Base-by-base conservation (phyloP, 2,329 filamentous ascomycete species). In the Paecilomyces fulvus region DNA sequence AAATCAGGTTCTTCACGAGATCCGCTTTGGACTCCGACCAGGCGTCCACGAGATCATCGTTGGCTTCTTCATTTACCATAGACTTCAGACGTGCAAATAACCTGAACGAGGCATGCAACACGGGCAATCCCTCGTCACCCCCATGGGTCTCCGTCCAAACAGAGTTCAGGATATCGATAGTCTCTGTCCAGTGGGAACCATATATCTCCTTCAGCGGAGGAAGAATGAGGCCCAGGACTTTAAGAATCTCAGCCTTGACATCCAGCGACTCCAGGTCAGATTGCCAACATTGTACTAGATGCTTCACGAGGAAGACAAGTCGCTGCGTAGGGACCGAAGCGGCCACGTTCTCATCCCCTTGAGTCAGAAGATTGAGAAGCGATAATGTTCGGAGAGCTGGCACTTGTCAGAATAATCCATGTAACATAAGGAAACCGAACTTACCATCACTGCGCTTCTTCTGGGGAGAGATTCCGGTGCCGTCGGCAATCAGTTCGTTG, bases 11-110 rank as follows among this genome's bases (percentile, higher is more conserved):
- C 58, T 83, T 84, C 20, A 95, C 80, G 0, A 87, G 80, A 0
- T 73, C 70, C 17, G 79, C 71, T n/a, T 82, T 77, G 9, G 81
- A 79, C 11, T 85, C 81, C 54, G 81, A 80, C 66, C 92, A 81
- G 0, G 84, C 84, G 65, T 96, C 92, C 12, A 84, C 75, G 0
- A 96, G 79, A 68, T 97, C 92, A 60, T 97, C 92, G 60, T 96
- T 96, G 1, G 86, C 80, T 17, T 92, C 87, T 17, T 84, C 78
- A 8, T 66, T 66, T 0, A 75, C 73, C 0, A 92, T 72, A 2
- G 76, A 77, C 60, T 84, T 81, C 1, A 97, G 69, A 0, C 78
- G 77, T 14, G 78, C 78, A 58, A 87, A 83, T 0, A 97, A 76
- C 66, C 86, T 87, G 25, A 96, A 76, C 0, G 89, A 89, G 4